Evolutionary conservation across 1,139 yeast species (phyloP).

Genomic region (Sugiyamaella grinbergsii): DNA sequence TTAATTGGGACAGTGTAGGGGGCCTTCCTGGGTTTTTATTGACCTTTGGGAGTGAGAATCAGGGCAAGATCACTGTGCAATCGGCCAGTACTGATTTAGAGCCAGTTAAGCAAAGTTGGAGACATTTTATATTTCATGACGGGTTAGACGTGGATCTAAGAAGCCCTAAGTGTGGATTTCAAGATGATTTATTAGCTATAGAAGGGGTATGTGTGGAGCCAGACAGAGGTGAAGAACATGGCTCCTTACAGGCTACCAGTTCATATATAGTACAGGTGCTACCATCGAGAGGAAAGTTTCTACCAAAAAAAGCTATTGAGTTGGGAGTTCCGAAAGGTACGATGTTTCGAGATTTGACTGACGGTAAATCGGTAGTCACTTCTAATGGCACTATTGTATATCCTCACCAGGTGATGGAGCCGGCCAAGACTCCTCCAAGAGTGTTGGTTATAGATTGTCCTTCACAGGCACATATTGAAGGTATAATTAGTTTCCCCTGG

Average conservation of each 20-base stretch:
- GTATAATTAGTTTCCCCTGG: constrained; percentile 35
- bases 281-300: constrained; percentile 78
- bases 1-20: constrained; percentile 74
- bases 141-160: constrained; percentile 60
- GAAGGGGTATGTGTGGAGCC: constrained; percentile 48
- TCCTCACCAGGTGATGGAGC: constrained; percentile 76
- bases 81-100: constrained; percentile 44
- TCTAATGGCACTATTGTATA: constrained; percentile 59
- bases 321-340: constrained; percentile 73
- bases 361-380: constrained; percentile 60
- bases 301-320: constrained; percentile 61
- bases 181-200: constrained; percentile 57
- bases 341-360: constrained; percentile 58
- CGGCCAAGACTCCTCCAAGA: constrained; percentile 58
- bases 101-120: constrained; percentile 50
- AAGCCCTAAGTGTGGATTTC: constrained; percentile 45
- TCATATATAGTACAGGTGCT: constrained; percentile 67
- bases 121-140: constrained; percentile 83
- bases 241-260: constrained; percentile 37
- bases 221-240: neutral
- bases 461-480: constrained; percentile 49
- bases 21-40: constrained; percentile 89
- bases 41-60: constrained; percentile 63
- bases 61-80: constrained; percentile 42
- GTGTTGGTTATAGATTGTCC: constrained; percentile 79